Percentiles rank a stretch among this genome's conserved stretches.
These are phyloP conservation scores for Cladosporium cucumerinum DNA, from an alignment of 2,329 filamentous ascomycete genomes.

Conservation along the genomic window DNA sequence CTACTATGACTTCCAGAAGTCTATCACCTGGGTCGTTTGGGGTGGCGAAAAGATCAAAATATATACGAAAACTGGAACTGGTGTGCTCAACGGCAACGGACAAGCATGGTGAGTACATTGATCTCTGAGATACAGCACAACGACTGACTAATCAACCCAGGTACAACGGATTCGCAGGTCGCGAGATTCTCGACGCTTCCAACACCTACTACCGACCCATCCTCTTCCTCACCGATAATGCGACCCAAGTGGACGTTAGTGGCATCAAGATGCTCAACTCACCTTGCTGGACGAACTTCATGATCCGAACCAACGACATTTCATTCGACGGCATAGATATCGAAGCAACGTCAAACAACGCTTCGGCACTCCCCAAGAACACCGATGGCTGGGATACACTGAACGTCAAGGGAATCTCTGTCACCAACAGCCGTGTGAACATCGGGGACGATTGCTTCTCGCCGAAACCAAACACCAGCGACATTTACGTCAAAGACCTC, in stretches of 20 bases:
- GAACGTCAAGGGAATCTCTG: conserved; percentile 52
- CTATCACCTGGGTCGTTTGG: conserved; percentile 63
- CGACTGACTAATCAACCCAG: background rate
- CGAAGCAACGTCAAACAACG: conserved; percentile 52
- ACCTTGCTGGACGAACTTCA: conserved; percentile 63
- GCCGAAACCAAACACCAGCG: conserved; percentile 60
- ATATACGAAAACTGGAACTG: conserved; percentile 45
- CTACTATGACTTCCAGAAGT: conserved; percentile 51
- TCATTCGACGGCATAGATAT: conserved; percentile 54
- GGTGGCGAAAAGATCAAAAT: conserved; percentile 60
- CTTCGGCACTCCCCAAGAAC: conserved; percentile 51
- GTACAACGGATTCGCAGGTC: conserved; percentile 43
- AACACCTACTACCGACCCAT: conserved; percentile 59
- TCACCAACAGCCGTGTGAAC: conserved; percentile 37
- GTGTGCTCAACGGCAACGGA: conserved; percentile 57
- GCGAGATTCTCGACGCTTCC: conserved; percentile 45
- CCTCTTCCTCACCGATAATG: conserved; percentile 60
- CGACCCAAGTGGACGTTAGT: conserved; percentile 55
- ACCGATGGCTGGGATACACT: conserved; percentile 62
- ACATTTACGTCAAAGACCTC: conserved; percentile 51
- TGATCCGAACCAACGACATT: conserved; percentile 56
- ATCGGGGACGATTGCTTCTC: conserved; percentile 57
- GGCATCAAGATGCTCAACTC: conserved; percentile 60
- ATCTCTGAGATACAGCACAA: background rate
- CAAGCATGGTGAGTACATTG: conserved; percentile 45